phyloP scores from a whole-genome alignment of 306 rosid genomes.

The Fragaria iinumae region DNA sequence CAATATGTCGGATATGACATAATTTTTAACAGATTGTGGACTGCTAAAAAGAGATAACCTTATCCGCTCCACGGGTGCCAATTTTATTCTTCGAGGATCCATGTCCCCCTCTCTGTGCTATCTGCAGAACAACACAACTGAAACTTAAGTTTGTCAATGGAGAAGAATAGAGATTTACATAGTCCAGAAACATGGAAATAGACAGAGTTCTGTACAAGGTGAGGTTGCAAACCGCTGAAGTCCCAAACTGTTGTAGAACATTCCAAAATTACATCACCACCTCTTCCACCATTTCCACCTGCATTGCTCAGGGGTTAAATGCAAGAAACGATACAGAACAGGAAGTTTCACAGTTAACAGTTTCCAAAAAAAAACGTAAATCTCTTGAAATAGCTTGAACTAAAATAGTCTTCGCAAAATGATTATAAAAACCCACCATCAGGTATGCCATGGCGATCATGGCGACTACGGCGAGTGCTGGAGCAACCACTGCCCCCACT shows the following conservation, averaged over 20 bases:
- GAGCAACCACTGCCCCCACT: constrained; percentile 88
- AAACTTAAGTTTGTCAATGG: constrained; percentile 17
- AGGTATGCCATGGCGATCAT: constrained; percentile 55
- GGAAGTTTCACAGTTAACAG: not conserved
- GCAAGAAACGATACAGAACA: constrained; percentile 4
- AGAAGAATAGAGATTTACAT: constrained; percentile 17
- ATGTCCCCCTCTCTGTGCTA: constrained; percentile 70
- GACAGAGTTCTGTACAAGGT: constrained; percentile 49
- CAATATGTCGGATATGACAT: not conserved
- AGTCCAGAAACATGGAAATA: constrained; percentile 15
- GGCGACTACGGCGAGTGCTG: constrained; percentile 66
- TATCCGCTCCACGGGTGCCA: constrained; percentile 82
- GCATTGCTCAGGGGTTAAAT: constrained; percentile 23
- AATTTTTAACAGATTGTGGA: constrained; percentile 9
- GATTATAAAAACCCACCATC: constrained; percentile 51
- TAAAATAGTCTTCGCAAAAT: not conserved
- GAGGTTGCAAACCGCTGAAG: constrained; percentile 82
- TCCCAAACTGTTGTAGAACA: constrained; percentile 86
- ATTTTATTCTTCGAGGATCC: constrained; percentile 80
- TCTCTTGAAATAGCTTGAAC: not conserved
- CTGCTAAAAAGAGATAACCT: constrained; percentile 45
- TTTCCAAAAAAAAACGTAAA: not conserved
- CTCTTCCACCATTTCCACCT: constrained; percentile 95
- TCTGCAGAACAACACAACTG: constrained; percentile 44
- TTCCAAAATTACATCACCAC: constrained; percentile 86